Percentiles rank a stretch among this genome's conserved stretches.
phyloP scores from a whole-genome alignment of 352 stramenopile genomes.

The Pythium scleroteichum region DNA sequence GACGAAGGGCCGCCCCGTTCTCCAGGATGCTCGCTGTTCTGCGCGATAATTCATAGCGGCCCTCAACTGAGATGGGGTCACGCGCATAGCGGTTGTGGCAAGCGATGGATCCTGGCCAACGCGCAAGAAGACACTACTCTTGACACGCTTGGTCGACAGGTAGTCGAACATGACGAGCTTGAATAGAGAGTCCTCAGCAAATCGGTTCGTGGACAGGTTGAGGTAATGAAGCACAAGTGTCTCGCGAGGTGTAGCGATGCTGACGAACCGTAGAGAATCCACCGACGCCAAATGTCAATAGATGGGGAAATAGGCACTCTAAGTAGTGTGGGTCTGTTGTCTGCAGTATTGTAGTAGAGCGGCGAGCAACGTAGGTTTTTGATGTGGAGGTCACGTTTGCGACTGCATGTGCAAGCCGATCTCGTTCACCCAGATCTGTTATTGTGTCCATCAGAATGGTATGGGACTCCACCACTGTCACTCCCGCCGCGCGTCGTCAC shows the following conservation, averaged over 20 bases:
- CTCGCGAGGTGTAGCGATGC: neutral
- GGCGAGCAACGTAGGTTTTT: constrained; percentile 1
- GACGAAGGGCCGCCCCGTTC: neutral
- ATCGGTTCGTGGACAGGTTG: constrained; percentile 22
- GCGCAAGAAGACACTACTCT: constrained; percentile 23
- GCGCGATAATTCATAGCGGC: constrained; percentile 11
- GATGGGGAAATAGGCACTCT: constrained; percentile 19
- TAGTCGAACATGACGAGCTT: constrained; percentile 35
- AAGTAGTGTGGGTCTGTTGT: constrained; percentile 1
- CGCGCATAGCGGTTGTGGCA: constrained; percentile 5
- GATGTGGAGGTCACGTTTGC: neutral
- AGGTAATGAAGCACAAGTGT: constrained; percentile 33
- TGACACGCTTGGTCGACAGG: no score
- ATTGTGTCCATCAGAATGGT: constrained; percentile 27
- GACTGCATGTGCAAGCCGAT: constrained; percentile 9
- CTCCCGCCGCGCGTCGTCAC: constrained; percentile 27
- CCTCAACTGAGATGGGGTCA: constrained; percentile 20
- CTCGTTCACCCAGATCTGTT: constrained; percentile 1
- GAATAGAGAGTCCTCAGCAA: constrained; percentile 20
- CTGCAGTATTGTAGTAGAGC: neutral
- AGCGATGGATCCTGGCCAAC: constrained; percentile 23
- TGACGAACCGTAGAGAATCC: neutral
- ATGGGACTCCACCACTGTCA: constrained; percentile 11
- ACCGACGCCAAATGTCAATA: constrained; percentile 30
- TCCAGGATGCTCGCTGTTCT: constrained; percentile 16